Evolutionary conservation across 2,329 filamentous ascomycete genomes (phyloP), one percentile per base, ranked within the genome.

Genomic region (Colletotrichum sp.): DNA sequence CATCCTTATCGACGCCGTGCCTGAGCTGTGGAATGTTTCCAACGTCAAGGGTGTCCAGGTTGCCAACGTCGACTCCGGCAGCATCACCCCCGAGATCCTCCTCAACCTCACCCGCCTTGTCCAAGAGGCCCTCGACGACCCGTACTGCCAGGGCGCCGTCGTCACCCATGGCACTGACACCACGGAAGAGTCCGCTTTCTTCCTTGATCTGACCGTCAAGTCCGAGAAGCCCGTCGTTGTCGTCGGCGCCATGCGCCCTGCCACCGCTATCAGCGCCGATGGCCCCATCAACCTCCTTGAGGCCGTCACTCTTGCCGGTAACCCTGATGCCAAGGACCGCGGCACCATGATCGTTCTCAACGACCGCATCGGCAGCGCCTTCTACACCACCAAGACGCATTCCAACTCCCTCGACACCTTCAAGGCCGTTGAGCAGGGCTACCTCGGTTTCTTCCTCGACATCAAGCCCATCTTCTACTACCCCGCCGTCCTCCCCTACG

Each of bases 111-210:
- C 87, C 8, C 84, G 88, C 28, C 82, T 85, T 71, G 88, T 92
- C 68, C 88, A 90, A 71, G 76, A 77, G 8, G 88, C 89, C 71
- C 84, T 92, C 6, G 86, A 87, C 30, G 81, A 80, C 72, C 83
- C 83, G n/a, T 78, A 82, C 66, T 83, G 82, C 39, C 82, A 84
- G 83, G 91, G 88, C 44, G 90, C 89, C 8, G 90, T 93, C 8
- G 84, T 94, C 69, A 93, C 92, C 1, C 92, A 93, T 79, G 92
- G 92, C 64, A 93, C 92, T 10, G 92, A 94, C 79, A 92, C 90
- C 0, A 85, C 93, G 2, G 92, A 93, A 79, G 92, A 93, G 81
- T 89, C 90, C 1, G 90, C 91, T 10, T 93, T 93, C 84, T 93
- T 92, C 84, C 84, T 93, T 10, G 89, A 93, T 77, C 83, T 90